Evolutionary conservation across 2,329 filamentous ascomycete species (phyloP).

Genomic region (Cladosporium sp.): DNA sequence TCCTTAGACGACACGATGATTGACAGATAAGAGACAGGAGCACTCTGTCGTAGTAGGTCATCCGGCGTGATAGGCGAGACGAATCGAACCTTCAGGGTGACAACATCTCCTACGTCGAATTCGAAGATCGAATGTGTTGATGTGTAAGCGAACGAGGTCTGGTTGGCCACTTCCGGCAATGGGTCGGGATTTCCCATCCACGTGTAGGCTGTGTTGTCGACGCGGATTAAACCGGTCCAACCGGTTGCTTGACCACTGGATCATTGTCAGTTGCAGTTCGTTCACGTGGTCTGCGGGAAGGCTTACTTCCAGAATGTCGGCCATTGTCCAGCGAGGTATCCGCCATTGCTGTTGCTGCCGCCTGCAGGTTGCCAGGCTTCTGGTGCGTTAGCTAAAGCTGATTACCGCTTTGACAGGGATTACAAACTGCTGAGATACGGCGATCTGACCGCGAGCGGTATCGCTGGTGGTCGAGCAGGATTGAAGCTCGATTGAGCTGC

Average conservation of each 20-base stretch:
- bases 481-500: slow-evolving; percentile 52
- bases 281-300: too few species aligned
- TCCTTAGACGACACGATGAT: slow-evolving; percentile 61
- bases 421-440: slow-evolving; percentile 65
- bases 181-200: slow-evolving; percentile 62
- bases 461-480: slow-evolving; percentile 62
- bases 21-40: slow-evolving; percentile 67
- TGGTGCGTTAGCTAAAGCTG: neutral
- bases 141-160: slow-evolving; percentile 65
- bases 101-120: slow-evolving; percentile 57
- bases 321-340: slow-evolving; percentile 66
- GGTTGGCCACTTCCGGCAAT: slow-evolving; percentile 47
- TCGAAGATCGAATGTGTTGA: slow-evolving; percentile 68
- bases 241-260: slow-evolving; percentile 50
- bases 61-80: slow-evolving; percentile 65
- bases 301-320: slow-evolving; percentile 55
- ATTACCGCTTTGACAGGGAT: neutral
- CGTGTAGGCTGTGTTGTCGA: slow-evolving; percentile 60
- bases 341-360: slow-evolving; percentile 58
- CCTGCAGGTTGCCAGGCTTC: slow-evolving; percentile 41
- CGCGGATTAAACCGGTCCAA: slow-evolving; percentile 66
- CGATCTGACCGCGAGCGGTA: slow-evolving; percentile 69
- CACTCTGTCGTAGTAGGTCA: slow-evolving; percentile 63
- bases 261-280: neutral
- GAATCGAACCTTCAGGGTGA: slow-evolving; percentile 66